Evolutionary conservation across 345 rosid genomes (phyloP), one percentile per base, ranked within the genome.

Genomic region (Erysimum cheiranthoides): DNA sequence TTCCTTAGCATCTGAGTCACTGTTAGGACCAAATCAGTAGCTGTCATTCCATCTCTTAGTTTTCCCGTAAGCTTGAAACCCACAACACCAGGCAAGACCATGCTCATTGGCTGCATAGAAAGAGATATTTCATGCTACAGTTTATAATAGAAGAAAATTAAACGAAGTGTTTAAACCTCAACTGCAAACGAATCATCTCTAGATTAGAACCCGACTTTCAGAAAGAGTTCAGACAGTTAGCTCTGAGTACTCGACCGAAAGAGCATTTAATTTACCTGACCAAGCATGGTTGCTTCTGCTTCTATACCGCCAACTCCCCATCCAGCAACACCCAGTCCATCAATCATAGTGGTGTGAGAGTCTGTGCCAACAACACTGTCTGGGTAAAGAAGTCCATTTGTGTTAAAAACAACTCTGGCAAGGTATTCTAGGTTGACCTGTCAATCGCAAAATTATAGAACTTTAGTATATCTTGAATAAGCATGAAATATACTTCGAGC

Each of bases 331-430:
- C 53, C 53, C 27, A 49, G 11, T 49, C 53, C 53, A 49, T 49
- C 53, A 17, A 49, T 49, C 53, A 49, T 49, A 1, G 53, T 49
- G 53, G 53, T 49, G 53, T 49, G 53, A 49, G 53, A 49, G 53
- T 49, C 53, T 49, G 53, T 49, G 11, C 53, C 27, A 49, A 49
- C 53, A 49, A 49, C 53, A 49, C 53, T 49, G 53, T 49, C 53
- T 17, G 53, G 53, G 11, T 49, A 49, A 49, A 49, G 53, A 49
- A 49, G 53, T 18, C 53, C 53, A 49, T 49, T 49, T 49, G 53
- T 49, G 53, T 49, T 49, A 11, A 49, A 49, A 49, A 49, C 53
- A 17, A 49, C 53, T 49, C 53, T 49, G 53, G 53, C 53, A 17
- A 49, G 53, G 27, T 49, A 49, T 49, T 49, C 53, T 17, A 49